phyloP scores from a whole-genome alignment of 2,329 filamentous ascomycete genomes.

The Lizonia empirigonia region DNA sequence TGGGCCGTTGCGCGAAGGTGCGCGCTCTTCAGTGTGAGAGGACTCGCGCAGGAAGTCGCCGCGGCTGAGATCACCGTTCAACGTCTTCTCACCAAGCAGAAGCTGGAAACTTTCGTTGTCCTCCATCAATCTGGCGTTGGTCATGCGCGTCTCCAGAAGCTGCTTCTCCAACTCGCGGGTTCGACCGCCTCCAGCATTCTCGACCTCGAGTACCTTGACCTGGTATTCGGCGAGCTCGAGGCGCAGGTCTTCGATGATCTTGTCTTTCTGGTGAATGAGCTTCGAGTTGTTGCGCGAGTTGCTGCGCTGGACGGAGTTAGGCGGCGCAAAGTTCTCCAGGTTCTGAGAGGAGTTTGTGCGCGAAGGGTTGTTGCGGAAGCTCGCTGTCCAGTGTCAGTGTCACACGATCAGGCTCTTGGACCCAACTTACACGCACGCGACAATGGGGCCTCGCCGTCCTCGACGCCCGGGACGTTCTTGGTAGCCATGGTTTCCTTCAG shows the following conservation, averaged over 20 bases:
- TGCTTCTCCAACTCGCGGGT: slow-evolving; percentile 89
- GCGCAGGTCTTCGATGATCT: slow-evolving; percentile 88
- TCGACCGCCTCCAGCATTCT: slow-evolving; percentile 87
- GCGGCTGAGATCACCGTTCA: slow-evolving; percentile 90
- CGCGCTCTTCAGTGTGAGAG: slow-evolving; percentile 40
- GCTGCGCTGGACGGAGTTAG: slow-evolving; percentile 81
- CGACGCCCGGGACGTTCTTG: slow-evolving; percentile 63
- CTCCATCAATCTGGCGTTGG: slow-evolving; percentile 94
- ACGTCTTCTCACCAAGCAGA: slow-evolving; percentile 89
- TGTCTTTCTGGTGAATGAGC: slow-evolving; percentile 91
- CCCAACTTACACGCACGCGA: slow-evolving; percentile 58
- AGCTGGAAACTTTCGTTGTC: slow-evolving; percentile 99
- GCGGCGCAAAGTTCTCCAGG: slow-evolving; percentile 86
- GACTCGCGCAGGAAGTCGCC: slow-evolving; percentile 73
- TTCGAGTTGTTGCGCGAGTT: slow-evolving; percentile 90
- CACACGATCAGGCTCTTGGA: slow-evolving; percentile 5
- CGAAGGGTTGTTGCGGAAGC: slow-evolving; percentile 52
- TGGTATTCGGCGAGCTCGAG: slow-evolving; percentile 93
- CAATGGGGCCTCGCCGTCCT: slow-evolving; percentile 58
- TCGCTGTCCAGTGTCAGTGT: slow-evolving; percentile 42
- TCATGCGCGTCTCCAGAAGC: slow-evolving; percentile 90
- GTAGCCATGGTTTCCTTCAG: slow-evolving; percentile 88
- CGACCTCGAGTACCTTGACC: slow-evolving; percentile 91
- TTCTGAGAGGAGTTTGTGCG: slow-evolving; percentile 62
- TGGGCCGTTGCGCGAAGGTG: slow-evolving; percentile 42